A percentile compares a stretch with the other conserved stretches of the same genome.
Evolutionary conservation across 768 basidiomycete genomes (phyloP).

Genomic region (Coprinopsis cinerea): DNA sequence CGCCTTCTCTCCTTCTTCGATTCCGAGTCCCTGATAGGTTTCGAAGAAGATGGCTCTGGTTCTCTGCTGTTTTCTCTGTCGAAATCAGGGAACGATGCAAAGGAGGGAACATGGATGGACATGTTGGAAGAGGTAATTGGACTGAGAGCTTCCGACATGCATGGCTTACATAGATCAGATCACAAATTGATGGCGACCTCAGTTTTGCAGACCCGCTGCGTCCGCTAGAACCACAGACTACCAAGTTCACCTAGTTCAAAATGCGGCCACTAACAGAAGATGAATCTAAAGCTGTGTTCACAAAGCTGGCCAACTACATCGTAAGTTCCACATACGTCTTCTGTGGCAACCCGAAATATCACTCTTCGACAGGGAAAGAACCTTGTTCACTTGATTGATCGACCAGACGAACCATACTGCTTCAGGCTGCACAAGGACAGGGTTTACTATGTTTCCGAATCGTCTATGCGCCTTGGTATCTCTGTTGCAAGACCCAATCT

Average conservation of each 20-base stretch:
- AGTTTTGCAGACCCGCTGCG: no score
- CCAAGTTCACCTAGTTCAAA: neutral
- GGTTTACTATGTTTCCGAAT: constrained; percentile 95
- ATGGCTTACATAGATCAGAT: no score
- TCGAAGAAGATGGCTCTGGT: constrained; percentile 23
- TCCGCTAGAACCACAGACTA: neutral
- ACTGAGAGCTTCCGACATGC: no score
- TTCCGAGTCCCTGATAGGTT: neutral
- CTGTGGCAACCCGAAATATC: neutral
- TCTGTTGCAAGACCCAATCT: constrained; percentile 91
- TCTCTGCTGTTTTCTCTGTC: constrained; percentile 24
- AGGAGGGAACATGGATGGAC: constrained; percentile 38
- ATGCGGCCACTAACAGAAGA: constrained; percentile 98
- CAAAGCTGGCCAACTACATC: constrained; percentile 96
- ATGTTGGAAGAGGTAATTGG: neutral
- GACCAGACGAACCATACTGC: constrained; percentile 91
- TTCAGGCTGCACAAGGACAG: constrained; percentile 93
- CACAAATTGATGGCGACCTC: no score
- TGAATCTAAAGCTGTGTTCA: constrained; percentile 93
- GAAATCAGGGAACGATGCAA: constrained; percentile 59
- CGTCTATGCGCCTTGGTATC: constrained; percentile 87
- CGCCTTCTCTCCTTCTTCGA: constrained; percentile 9
- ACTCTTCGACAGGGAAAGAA: constrained; percentile 76
- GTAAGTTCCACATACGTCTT: constrained; percentile 37
- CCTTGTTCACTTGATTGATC: constrained; percentile 90